Conservation (phyloP, 2,329 filamentous ascomycete species). For the Thelonectria blattea region DNA sequence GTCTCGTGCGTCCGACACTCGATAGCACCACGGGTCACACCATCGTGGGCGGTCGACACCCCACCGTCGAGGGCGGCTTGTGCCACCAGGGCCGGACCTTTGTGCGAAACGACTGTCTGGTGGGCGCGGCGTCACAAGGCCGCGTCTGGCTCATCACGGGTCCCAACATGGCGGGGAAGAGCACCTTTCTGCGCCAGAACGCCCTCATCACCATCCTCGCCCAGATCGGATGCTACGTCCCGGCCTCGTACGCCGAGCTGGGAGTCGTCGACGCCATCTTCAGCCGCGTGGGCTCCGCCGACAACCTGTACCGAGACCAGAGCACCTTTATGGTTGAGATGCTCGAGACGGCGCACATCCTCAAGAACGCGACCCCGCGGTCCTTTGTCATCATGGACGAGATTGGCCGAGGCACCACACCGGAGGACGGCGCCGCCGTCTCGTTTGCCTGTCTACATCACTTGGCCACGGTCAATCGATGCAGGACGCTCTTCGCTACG, state of each 20-base stretch:
- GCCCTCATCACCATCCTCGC: slow-evolving; percentile 93
- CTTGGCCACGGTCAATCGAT: slow-evolving; percentile 76
- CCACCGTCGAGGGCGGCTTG: slow-evolving; percentile 87
- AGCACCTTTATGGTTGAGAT: slow-evolving; percentile 99
- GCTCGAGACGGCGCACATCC: slow-evolving; percentile 91
- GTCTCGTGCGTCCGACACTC: slow-evolving; percentile 75
- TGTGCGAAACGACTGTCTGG: slow-evolving; percentile 82
- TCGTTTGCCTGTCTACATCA: slow-evolving; percentile 89
- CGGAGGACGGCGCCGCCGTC: slow-evolving; percentile 88
- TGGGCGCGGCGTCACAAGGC: slow-evolving; percentile 72
- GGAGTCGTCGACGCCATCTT: slow-evolving; percentile 97
- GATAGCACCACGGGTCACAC: slow-evolving; percentile 70
- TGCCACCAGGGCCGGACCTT: slow-evolving; percentile 81
- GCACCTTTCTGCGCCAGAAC: slow-evolving; percentile 94
- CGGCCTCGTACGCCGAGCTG: slow-evolving; percentile 82
- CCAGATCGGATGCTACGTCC: slow-evolving; percentile 91
- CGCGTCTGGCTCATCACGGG: slow-evolving; percentile 73
- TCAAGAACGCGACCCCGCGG: slow-evolving; percentile 80
- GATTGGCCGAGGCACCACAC: slow-evolving; percentile 91
- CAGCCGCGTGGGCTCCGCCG: slow-evolving; percentile 89
- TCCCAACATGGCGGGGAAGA: slow-evolving; percentile 99
- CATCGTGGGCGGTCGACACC: slow-evolving; percentile 86
- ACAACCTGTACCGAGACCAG: slow-evolving; percentile 92
- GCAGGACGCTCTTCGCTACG: slow-evolving; percentile 88
- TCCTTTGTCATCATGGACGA: slow-evolving; percentile 99